phyloP scores from a whole-genome alignment of 2,329 filamentous ascomycete species.

The Byssoonygena ceratinophila region DNA sequence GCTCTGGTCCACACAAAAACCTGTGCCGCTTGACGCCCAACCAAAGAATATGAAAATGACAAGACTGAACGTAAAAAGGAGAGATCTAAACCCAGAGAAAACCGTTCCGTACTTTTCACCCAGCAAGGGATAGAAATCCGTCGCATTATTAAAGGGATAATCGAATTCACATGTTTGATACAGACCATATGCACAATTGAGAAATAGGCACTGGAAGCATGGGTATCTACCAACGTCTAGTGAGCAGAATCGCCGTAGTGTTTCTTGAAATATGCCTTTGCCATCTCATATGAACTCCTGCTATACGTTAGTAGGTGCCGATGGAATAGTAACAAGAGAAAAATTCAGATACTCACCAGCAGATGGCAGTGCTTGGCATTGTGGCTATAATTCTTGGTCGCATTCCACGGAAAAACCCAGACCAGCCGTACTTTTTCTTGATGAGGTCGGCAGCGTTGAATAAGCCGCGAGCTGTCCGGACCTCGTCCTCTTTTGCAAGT shows the following conservation, averaged over 20 bases:
- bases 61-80: background rate
- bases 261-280: slow-evolving; percentile 55
- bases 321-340: too few relatives aligned
- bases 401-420: slow-evolving; percentile 87
- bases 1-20: slow-evolving; percentile 1
- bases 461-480: slow-evolving; percentile 75
- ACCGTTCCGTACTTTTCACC: slow-evolving; percentile 11
- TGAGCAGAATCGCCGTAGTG: slow-evolving; percentile 19
- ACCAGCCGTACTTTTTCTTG: slow-evolving; percentile 69
- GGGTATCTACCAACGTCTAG: slow-evolving; percentile 12
- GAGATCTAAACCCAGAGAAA: slow-evolving; percentile 6
- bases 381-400: slow-evolving; percentile 86
- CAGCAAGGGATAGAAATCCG: slow-evolving; percentile 7
- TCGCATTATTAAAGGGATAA: slow-evolving; percentile 4
- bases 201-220: background rate
- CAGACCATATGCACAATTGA: background rate
- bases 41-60: slow-evolving; percentile 5
- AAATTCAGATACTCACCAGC: slow-evolving; percentile 64
- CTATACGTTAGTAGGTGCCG: slow-evolving; percentile 12
- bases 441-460: slow-evolving; percentile 69
- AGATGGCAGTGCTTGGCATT: slow-evolving; percentile 99
- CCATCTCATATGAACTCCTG: slow-evolving; percentile 57
- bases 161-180: slow-evolving; percentile 2
- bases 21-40: slow-evolving; percentile 7
- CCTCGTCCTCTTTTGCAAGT: slow-evolving; percentile 65